Conservation (phyloP, 1,139 yeast genomes). For the Eremothecium sinecaudum region DNA sequence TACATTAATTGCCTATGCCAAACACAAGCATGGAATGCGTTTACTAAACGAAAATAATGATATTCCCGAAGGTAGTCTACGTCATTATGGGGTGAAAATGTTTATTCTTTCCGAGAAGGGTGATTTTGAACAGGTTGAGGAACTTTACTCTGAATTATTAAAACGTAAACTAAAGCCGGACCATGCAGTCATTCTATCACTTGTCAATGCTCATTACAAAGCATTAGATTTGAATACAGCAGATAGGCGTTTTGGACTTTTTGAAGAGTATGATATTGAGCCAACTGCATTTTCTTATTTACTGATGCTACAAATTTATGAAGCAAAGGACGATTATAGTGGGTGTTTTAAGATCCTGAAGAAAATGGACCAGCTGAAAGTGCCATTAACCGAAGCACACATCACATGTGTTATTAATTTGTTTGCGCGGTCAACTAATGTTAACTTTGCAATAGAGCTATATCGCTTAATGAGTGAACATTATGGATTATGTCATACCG, state of each 20-base stretch:
- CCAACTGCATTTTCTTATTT: conserved; percentile 36
- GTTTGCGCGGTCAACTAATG: conserved; percentile 31
- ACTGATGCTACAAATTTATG: conserved; percentile 35
- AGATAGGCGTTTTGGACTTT: conserved; percentile 35
- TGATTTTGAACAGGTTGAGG: conserved; percentile 44
- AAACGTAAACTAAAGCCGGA: conserved; percentile 43
- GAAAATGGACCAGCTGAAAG: conserved; percentile 24
- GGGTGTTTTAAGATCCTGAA: conserved; percentile 38
- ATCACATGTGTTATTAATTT: conserved; percentile 29
- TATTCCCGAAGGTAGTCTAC: conserved; percentile 44
- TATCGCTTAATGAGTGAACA: conserved; percentile 27
- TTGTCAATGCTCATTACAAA: conserved; percentile 41
- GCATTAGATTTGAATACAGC: conserved; percentile 42
- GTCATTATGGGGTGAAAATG: conserved; percentile 59
- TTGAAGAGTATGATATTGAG: conserved; percentile 32
- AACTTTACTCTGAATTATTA: conserved; percentile 41
- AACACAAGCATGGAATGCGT: conserved; percentile 46
- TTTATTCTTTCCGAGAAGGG: conserved; percentile 52
- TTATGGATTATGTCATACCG: conserved; percentile 26
- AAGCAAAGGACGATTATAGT: conserved; percentile 34
- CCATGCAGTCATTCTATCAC: conserved; percentile 38
- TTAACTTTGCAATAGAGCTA: conserved; percentile 28
- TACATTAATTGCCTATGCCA: conserved; percentile 42
- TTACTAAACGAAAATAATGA: conserved; percentile 57
- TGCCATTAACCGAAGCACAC: conserved; percentile 19